A percentile compares a stretch with the other conserved stretches of the same genome.
phyloP scores from a whole-genome alignment of 2,329 filamentous ascomycete species.

The Amauroascus verrucosus region DNA sequence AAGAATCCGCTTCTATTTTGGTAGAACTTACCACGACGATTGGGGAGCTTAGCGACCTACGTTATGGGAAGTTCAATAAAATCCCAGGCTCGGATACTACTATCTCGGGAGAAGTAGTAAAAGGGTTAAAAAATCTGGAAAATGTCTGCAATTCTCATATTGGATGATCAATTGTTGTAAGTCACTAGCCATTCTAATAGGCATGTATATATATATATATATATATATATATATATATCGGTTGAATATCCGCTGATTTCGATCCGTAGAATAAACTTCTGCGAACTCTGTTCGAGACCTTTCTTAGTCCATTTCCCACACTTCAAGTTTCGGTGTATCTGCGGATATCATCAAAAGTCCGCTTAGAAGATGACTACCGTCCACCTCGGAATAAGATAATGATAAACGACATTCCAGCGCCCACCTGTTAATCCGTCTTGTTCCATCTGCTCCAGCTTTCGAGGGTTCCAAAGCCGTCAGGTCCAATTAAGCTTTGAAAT shows the following conservation, averaged over 20 bases:
- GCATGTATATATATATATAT: background rate
- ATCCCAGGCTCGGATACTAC: conserved; percentile 46
- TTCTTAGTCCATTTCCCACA: background rate
- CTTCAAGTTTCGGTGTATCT: background rate
- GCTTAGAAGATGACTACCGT: background rate
- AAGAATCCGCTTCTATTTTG: conserved; percentile 52
- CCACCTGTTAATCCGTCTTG: background rate
- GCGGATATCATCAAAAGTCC: no score
- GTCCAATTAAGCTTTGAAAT: background rate
- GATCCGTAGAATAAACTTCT: background rate
- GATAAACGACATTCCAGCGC: background rate
- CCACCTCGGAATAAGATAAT: background rate
- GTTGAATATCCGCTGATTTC: background rate
- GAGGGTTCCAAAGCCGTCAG: background rate
- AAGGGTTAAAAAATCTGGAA: conserved; percentile 55
- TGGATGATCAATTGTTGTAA: conserved; percentile 1
- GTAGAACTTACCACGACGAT: conserved; percentile 55
- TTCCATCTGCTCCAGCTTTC: background rate
- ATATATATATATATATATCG: background rate
- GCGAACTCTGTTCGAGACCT: background rate
- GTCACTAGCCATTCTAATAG: background rate
- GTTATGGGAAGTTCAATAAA: conserved; percentile 60
- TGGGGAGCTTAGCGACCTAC: conserved; percentile 67
- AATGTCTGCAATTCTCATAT: conserved; percentile 45
- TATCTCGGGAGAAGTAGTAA: conserved; percentile 56